Evolutionary conservation across 495 filamentous ascomycete genomes (phyloP).

Genomic region (Daldinia bambusicola): DNA sequence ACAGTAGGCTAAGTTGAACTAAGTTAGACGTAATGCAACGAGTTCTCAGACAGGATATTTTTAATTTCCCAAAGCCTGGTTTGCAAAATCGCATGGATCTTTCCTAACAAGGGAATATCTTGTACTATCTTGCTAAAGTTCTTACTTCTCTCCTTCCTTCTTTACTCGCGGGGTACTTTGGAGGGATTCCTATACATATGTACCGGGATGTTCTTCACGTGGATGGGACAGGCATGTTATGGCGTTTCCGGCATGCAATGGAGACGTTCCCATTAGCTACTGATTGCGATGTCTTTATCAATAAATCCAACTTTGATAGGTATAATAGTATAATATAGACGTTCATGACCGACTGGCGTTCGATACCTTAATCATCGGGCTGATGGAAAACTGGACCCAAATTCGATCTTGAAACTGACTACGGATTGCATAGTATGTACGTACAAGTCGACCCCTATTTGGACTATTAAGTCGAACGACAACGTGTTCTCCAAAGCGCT

Average conservation of each 20-base stretch:
- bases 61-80: background rate
- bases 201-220: constrained; percentile 1
- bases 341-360: background rate
- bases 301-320: no score
- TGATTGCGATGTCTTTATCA: background rate
- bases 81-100: background rate
- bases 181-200: background rate
- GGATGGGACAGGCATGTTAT: background rate
- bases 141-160: background rate
- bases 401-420: background rate
- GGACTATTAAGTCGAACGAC: background rate
- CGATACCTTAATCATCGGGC: background rate
- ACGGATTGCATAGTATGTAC: no score
- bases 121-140: background rate
- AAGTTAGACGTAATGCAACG: background rate
- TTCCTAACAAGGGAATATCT: background rate
- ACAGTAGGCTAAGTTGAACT: background rate
- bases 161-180: background rate
- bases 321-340: no score
- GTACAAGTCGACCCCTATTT: background rate
- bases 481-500: background rate
- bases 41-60: background rate
- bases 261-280: background rate
- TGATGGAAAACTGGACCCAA: constrained; percentile 1
- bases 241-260: background rate